phyloP scores from a whole-genome alignment of 345 rosid genomes.

The Conringia planisiliqua region DNA sequence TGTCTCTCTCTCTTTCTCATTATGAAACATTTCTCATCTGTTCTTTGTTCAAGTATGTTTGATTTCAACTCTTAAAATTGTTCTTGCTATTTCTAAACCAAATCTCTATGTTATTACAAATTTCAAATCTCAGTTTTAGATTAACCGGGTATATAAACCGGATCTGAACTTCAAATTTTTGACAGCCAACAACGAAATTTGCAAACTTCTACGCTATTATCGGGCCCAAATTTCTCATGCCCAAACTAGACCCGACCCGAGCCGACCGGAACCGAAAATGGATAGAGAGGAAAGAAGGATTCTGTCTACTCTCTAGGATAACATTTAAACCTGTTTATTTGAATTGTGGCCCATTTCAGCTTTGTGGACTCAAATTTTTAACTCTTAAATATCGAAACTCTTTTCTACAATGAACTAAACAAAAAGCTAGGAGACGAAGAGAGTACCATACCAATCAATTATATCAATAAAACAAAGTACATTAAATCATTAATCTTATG shows the following conservation, averaged over 20 bases:
- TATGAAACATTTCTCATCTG: neutral
- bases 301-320: neutral
- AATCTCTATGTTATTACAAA: neutral
- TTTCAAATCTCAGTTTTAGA: neutral
- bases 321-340: neutral
- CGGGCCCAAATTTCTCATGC: neutral
- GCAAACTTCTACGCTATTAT: neutral
- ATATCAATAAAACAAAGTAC: too few species aligned
- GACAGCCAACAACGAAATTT: neutral
- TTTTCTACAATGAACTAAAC: neutral
- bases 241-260: neutral
- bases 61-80: neutral
- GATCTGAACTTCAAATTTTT: neutral
- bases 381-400: neutral
- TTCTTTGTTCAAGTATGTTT: slow-evolving; percentile 4
- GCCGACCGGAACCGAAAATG: neutral
- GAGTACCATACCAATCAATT: neutral
- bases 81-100: neutral
- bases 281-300: neutral
- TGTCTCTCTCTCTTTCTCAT: neutral
- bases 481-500: neutral
- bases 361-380: neutral
- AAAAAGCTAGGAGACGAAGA: neutral
- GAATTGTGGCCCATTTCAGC: neutral
- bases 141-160: neutral